These are phyloP conservation scores for Articulospora tetracladia DNA, from an alignment of 495 filamentous ascomycete genomes.

Conservation along the genomic window DNA sequence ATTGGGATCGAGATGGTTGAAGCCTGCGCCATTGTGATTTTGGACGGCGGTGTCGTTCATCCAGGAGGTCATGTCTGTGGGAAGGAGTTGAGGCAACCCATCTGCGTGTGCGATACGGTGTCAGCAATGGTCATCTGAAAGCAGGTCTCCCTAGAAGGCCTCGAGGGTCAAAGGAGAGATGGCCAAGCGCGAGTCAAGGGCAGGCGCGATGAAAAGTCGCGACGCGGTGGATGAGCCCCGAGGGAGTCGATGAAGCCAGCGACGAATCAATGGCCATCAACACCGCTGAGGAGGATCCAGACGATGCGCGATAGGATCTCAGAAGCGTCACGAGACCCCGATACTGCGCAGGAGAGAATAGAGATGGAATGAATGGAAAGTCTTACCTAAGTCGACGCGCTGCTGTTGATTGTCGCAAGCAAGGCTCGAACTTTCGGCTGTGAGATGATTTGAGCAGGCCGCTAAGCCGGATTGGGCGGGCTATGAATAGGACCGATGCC, in stretches of 20 bases:
- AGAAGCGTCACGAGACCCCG: slow-evolving; percentile 25
- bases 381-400: slow-evolving; percentile 25
- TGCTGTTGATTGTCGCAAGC: slow-evolving; percentile 11
- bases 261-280: slow-evolving; percentile 19
- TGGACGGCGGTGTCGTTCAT: slow-evolving; percentile 70
- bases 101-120: slow-evolving; percentile 46
- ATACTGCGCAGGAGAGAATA: slow-evolving; percentile 8
- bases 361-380: slow-evolving; percentile 20
- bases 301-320: slow-evolving; percentile 11
- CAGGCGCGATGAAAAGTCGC: slow-evolving; percentile 25
- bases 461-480: slow-evolving; percentile 12
- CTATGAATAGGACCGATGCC: neutral
- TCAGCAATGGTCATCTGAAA: slow-evolving; percentile 40
- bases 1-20: slow-evolving; percentile 57
- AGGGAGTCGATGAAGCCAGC: slow-evolving; percentile 9
- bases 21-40: slow-evolving; percentile 76
- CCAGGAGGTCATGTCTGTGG: slow-evolving; percentile 75
- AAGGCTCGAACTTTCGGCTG: neutral
- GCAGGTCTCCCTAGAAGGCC: slow-evolving; percentile 23
- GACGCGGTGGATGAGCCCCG: slow-evolving; percentile 19
- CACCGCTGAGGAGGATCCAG: slow-evolving; percentile 5
- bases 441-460: neutral
- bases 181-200: slow-evolving; percentile 19
- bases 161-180: slow-evolving; percentile 20
- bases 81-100: slow-evolving; percentile 47